These are phyloP conservation scores for Pseudoturritis turrita DNA, from an alignment of 345 rosid genomes.

Conservation along the genomic window DNA sequence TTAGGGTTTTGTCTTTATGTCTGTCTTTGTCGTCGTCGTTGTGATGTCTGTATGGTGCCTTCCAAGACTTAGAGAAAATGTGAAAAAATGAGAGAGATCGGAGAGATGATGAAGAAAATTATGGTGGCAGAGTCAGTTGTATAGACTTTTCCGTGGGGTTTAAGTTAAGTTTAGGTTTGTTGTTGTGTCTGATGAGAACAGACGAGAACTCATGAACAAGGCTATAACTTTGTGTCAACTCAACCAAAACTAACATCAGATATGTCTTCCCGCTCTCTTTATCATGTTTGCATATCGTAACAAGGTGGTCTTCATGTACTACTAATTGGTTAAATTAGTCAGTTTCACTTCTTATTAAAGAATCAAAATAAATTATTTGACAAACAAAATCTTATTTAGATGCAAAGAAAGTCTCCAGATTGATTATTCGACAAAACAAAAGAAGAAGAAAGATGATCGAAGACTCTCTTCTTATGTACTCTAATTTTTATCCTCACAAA, in stretches of 20 bases:
- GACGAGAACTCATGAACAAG: slow-evolving; percentile 3
- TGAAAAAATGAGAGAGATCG: slow-evolving; percentile 9
- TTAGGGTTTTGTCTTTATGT: slow-evolving; percentile 5
- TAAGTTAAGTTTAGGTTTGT: slow-evolving; percentile 26
- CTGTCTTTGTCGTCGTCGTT: slow-evolving; percentile 15
- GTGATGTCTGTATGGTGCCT: slow-evolving; percentile 28
- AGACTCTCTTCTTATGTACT: slow-evolving; percentile 15
- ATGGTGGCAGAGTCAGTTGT: slow-evolving; percentile 31
- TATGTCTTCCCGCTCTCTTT: neutral
- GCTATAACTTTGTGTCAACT: slow-evolving; percentile 10
- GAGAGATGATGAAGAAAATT: slow-evolving; percentile 12
- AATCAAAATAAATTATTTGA: neutral
- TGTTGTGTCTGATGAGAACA: slow-evolving; percentile 19
- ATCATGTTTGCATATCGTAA: neutral
- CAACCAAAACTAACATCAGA: slow-evolving; percentile 4
- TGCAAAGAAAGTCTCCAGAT: neutral
- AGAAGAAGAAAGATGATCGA: neutral
- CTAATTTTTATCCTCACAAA: neutral
- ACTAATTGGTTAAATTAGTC: too few relatives aligned
- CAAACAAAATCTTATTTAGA: neutral
- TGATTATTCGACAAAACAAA: neutral
- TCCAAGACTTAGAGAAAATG: slow-evolving; percentile 22
- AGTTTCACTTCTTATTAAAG: too few relatives aligned
- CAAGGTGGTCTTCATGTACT: too few relatives aligned
- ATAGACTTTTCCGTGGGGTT: slow-evolving; percentile 30